Evolutionary conservation across 352 stramenopile species (phyloP).

Genomic region (Globisporangium takayamanum): DNA sequence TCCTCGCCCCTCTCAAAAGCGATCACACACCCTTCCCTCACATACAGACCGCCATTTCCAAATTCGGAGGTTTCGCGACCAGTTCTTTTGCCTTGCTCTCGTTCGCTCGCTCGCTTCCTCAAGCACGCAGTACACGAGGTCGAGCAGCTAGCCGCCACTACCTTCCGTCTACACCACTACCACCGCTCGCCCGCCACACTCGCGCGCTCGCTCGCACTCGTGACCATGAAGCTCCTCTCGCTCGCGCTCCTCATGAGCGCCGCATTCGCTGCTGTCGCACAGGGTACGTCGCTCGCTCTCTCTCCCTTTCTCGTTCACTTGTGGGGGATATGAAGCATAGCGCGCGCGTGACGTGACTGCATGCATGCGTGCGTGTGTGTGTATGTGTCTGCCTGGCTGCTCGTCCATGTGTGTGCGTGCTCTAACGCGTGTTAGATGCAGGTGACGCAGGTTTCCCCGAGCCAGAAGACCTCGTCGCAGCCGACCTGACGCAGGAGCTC

Average conservation of each 20-base stretch:
- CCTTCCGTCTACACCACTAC: slow-evolving; percentile 6
- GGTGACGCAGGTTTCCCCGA: slow-evolving; percentile 19
- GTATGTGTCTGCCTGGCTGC: neutral
- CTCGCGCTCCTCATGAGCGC: slow-evolving; percentile 18
- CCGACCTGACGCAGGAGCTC: slow-evolving; percentile 12
- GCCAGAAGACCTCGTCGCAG: neutral
- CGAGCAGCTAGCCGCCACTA: neutral
- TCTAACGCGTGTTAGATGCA: slow-evolving; percentile 3
- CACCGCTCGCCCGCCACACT: neutral
- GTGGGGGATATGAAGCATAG: neutral
- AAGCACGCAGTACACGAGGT: neutral
- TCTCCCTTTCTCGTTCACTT: neutral
- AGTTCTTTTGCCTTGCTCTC: slow-evolving; percentile 1
- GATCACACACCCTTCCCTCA: neutral
- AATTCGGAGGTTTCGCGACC: slow-evolving; percentile 3
- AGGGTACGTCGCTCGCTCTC: slow-evolving; percentile 1
- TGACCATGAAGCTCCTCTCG: slow-evolving; percentile 32
- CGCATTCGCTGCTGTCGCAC: slow-evolving; percentile 17
- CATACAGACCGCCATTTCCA: neutral
- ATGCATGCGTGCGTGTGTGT: slow-evolving; percentile 2
- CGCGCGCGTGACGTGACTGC: neutral
- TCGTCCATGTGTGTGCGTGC: neutral
- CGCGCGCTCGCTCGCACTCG: neutral
- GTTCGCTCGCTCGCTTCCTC: neutral
- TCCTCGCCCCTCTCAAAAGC: neutral